Conservation (phyloP, 2,329 filamentous ascomycete genomes). For the Neonectria punicea region DNA sequence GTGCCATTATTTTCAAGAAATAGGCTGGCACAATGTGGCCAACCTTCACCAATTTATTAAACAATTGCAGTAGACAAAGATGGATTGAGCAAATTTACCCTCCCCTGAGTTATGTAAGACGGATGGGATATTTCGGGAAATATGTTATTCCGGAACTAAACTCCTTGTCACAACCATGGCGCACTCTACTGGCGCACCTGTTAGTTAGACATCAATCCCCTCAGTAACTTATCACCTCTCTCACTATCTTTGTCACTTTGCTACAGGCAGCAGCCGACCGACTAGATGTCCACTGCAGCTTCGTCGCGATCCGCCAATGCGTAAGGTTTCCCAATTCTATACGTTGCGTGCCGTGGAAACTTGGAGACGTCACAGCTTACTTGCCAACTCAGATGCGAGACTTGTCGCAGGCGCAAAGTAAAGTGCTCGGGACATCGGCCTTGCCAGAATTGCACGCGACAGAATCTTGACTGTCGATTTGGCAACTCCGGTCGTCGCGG, state of each 20-base stretch:
- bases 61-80: not conserved
- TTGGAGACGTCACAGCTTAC: no score
- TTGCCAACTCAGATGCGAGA: no score
- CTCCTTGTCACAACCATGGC: not conserved
- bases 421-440: no score
- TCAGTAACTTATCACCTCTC: not conserved
- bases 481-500: no score
- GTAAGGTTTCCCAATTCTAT: slow-evolving; percentile 12
- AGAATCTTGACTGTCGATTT: no score
- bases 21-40: not conserved
- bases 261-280: not conserved
- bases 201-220: not conserved
- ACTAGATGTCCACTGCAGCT: slow-evolving; percentile 14
- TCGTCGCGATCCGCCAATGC: slow-evolving; percentile 31
- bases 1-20: not conserved
- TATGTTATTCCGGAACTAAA: not conserved
- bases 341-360: slow-evolving; percentile 8
- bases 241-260: not conserved
- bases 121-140: not conserved
- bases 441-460: no score
- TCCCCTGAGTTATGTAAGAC: no score
- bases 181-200: no score
- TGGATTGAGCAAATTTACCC: no score
- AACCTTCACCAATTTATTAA: not conserved
- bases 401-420: no score